A percentile compares a stretch with the other conserved stretches of the same genome.
These are phyloP conservation scores for Solanum arcanum DNA, from an alignment of 257 asterid species.

Conservation along the genomic window DNA sequence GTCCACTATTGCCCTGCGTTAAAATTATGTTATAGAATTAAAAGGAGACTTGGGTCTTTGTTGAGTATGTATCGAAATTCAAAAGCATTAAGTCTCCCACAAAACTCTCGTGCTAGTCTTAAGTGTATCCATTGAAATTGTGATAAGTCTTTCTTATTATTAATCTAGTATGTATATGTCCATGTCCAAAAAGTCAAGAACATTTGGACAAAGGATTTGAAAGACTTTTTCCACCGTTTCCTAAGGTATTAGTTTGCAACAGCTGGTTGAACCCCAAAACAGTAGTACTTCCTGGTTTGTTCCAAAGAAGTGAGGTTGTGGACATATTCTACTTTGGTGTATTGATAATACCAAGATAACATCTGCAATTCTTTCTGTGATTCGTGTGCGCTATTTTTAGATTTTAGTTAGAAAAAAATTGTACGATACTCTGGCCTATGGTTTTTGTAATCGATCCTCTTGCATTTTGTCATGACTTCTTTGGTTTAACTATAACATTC, in stretches of 20 bases:
- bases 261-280: background rate
- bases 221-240: background rate
- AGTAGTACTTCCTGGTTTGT: background rate
- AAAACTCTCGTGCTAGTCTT: background rate
- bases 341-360: background rate
- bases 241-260: background rate
- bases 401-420: background rate
- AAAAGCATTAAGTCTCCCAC: background rate
- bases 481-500: background rate
- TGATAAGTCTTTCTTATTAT: background rate
- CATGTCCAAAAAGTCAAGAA: background rate
- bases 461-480: background rate
- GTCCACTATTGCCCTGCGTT: background rate
- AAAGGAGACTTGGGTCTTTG: background rate
- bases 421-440: background rate
- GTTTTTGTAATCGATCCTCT: background rate
- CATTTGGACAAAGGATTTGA: background rate
- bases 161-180: background rate
- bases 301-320: background rate
- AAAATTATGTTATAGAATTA: background rate
- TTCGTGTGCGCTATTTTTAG: background rate
- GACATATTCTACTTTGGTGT: background rate
- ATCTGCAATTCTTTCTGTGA: background rate
- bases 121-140: background rate
- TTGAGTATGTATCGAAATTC: background rate